Percentiles rank a stretch among this genome's conserved stretches.
Conservation (phyloP, 208 protist species). For the Leishmania gerbilli region DNA sequence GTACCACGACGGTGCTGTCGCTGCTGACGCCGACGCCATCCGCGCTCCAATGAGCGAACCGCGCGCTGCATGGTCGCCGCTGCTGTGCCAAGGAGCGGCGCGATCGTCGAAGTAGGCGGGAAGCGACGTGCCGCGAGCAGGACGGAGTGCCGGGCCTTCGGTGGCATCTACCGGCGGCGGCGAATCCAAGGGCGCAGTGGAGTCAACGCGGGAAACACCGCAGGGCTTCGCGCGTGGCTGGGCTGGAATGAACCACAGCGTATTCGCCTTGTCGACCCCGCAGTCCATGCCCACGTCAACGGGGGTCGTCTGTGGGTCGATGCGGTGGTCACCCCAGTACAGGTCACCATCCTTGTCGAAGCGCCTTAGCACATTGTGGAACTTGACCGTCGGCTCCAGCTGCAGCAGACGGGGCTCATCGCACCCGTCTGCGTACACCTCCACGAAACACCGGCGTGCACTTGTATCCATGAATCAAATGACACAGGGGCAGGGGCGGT, state of each 20-base stretch:
- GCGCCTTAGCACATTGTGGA: conserved; percentile 49
- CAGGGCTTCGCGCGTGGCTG: background rate
- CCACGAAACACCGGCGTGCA: conserved; percentile 37
- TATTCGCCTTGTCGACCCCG: conserved; percentile 38
- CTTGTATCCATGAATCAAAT: conserved; percentile 15
- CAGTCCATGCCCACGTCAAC: conserved; percentile 36
- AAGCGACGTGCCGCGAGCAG: conserved; percentile 12
- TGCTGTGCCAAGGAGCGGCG: background rate
- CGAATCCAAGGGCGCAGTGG: conserved; percentile 7
- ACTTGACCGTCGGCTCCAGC: conserved; percentile 41
- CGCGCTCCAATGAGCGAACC: background rate
- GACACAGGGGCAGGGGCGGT: background rate
- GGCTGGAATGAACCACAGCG: conserved; percentile 31
- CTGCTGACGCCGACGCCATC: background rate
- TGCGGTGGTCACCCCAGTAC: conserved; percentile 34
- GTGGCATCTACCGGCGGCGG: background rate
- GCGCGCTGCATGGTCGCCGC: background rate
- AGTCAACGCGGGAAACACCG: background rate
- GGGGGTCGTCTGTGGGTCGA: conserved; percentile 36
- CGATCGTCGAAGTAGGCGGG: conserved; percentile 11
- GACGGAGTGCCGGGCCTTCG: background rate
- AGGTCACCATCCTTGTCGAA: conserved; percentile 30
- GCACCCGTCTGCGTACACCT: conserved; percentile 25
- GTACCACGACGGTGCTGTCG: conserved; percentile 11
- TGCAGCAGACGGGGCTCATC: conserved; percentile 48